Base-by-base conservation (phyloP, 805 yeast species). In the Cyberlindnera maritima region DNA sequence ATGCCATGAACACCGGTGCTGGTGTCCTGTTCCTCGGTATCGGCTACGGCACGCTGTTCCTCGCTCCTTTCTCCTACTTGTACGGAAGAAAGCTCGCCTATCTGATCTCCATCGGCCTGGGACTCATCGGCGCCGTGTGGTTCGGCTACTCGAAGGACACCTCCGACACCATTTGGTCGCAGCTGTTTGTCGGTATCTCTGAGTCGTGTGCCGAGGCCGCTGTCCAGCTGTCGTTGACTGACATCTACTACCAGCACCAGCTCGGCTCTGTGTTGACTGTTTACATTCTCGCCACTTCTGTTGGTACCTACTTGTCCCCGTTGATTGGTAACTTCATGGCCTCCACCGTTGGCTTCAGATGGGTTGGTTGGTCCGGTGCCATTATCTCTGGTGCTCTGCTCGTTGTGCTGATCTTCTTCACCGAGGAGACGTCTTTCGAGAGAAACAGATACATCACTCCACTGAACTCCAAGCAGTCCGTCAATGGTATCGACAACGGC, bases 261-360 rank as follows among this genome's bases (percentile, higher is more conserved):
- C 70, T 87, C 20, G 89, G 91, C 43, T 70, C 82, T 25, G 80
- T 80, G 12, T 73, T 88, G 63, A 87, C 94, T 0, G 70, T 81
- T 14, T 88, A 87, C 65, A 86, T 85, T 52, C 59, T 86, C 66
- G 82, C 88, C 21, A 81, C 89, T 4, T 81, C 90, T 29, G 76
- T 82, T 13, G 92, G 94, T 45, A 83, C 91, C 2, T 87, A 82
- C 60, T 66, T 87, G 49, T 92, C 94, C 2, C 95, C 96, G 2
- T 66, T 88, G 44, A 74, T 85, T 53, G 91, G 89, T 17, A 90
- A 89, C n/a, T 80, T 81, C 56, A 79, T 85, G 53, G 76, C 81
- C 9, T 74, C 78, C 38, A 66, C 75, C 38, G 70, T 76, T 23
- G 74, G 79, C n/a, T 88, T 86, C 68, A 71, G 85, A 57, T 88